A percentile compares a stretch with the other conserved stretches of the same genome.
Conservation (phyloP, 768 basidiomycete genomes). For the Rhizopogon roseolus region DNA sequence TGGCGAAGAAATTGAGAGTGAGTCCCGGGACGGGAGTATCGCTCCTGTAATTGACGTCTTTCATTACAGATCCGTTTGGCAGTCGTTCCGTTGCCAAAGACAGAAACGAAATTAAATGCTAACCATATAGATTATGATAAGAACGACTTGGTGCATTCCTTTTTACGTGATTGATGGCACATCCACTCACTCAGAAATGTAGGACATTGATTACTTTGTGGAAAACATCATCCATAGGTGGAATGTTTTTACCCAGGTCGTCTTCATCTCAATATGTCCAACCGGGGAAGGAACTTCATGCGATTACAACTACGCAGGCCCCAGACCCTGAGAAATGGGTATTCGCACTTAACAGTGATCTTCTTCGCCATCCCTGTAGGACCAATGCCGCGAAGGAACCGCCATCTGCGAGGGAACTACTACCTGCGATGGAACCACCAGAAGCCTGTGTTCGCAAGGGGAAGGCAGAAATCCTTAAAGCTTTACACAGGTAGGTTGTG, state of each 20-base stretch:
- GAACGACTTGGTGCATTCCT: conserved; percentile 53
- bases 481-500: background rate
- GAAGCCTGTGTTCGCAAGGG: background rate
- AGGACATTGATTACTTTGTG: conserved; percentile 69
- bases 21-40: conserved; percentile 16
- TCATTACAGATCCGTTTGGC: conserved; percentile 40
- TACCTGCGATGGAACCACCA: no score
- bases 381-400: no score
- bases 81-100: conserved; percentile 3
- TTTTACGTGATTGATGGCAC: background rate
- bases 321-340: conserved; percentile 56
- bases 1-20: conserved; percentile 72
- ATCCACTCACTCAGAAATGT: background rate
- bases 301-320: conserved; percentile 52
- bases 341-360: conserved; percentile 24
- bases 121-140: conserved; percentile 51
- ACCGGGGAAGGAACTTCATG: conserved; percentile 53
- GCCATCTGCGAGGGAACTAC: no score
- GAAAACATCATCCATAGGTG: conserved; percentile 57
- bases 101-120: background rate
- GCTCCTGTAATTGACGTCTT: background rate
- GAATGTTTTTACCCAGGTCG: background rate
- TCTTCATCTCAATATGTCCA: background rate
- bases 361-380: no score
- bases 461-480: background rate